Evolutionary conservation across 148 eudicot genomes (phyloP).

Genomic region (Amaranthus palmeri): DNA sequence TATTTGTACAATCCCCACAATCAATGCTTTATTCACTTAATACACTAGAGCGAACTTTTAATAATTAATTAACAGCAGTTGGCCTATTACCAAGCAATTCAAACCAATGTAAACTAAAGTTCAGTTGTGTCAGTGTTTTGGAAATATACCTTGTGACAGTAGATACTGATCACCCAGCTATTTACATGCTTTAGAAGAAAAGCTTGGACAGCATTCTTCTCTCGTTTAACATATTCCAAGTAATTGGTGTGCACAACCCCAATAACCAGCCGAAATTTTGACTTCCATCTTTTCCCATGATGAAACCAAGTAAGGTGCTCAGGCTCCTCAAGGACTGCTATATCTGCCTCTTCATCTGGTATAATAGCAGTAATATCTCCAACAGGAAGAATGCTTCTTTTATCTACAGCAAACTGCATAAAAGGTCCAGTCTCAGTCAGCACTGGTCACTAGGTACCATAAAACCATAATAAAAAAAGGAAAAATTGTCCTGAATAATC

Average conservation of each 20-base stretch:
- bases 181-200: constrained; percentile 64
- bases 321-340: constrained; percentile 98
- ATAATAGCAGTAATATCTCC: constrained; percentile 84
- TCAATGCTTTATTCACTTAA: neutral
- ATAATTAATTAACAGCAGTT: neutral
- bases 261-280: constrained; percentile 68
- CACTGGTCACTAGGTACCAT: no score
- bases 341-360: constrained; percentile 86
- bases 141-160: constrained; percentile 80
- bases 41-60: neutral
- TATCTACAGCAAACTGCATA: constrained; percentile 68
- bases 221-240: constrained; percentile 83
- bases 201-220: constrained; percentile 72
- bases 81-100: neutral
- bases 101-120: neutral
- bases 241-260: constrained; percentile 96
- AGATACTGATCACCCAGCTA: constrained; percentile 83
- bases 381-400: constrained; percentile 88
- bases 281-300: constrained; percentile 96
- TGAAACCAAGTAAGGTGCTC: constrained; percentile 99
- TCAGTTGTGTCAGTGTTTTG: neutral
- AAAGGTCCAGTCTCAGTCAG: constrained; percentile 4
- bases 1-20: neutral
- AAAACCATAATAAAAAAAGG: no score
- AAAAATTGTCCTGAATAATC: no score